A percentile compares a stretch with the other conserved stretches of the same genome.
Evolutionary conservation across 306 rosid genomes (phyloP).

Genomic region (Senna siamea): DNA sequence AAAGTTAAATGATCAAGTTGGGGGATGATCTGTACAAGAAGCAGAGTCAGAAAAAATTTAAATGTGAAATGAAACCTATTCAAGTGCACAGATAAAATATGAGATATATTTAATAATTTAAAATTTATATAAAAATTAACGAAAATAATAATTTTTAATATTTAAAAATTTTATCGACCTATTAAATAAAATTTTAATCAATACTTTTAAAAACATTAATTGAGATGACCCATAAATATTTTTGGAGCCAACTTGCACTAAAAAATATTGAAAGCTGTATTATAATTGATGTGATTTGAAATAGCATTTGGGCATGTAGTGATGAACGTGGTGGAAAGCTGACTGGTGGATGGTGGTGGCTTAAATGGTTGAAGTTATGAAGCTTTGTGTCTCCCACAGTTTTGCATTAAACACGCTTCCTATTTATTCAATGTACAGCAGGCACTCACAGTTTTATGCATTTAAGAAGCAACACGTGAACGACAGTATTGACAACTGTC

Average conservation of each 20-base stretch:
- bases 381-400: not conserved
- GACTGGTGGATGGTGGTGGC: not conserved
- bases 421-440: not conserved
- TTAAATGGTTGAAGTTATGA: not conserved
- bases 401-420: constrained; percentile 21
- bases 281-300: not conserved
- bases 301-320: no score
- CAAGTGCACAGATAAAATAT: no score
- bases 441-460: not conserved
- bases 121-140: no score
- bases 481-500: not conserved
- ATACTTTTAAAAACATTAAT: no score
- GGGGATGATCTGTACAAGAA: not conserved
- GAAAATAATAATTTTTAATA: no score
- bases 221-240: no score
- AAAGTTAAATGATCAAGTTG: not conserved
- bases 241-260: no score
- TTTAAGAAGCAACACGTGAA: constrained; percentile 23
- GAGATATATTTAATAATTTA: no score
- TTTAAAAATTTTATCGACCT: no score
- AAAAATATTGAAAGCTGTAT: not conserved
- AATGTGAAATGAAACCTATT: no score
- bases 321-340: not conserved
- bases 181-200: no score
- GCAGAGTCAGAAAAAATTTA: no score